Evolutionary conservation across 768 basidiomycete genomes (phyloP).

Genomic region (Lactifluus volemus): DNA sequence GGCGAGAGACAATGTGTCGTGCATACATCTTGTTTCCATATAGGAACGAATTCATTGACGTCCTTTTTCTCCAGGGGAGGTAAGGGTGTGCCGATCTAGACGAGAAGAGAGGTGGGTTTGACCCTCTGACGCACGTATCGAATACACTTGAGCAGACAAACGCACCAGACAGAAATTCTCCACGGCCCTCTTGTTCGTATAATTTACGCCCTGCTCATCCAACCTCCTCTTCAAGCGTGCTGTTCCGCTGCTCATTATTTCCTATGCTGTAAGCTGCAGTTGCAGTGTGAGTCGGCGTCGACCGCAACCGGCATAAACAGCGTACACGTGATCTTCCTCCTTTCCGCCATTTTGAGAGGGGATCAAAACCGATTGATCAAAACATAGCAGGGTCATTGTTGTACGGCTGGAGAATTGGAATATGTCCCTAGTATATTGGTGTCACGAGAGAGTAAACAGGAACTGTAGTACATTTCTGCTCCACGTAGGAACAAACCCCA

Average conservation of each 20-base stretch:
- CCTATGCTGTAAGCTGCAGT: not conserved
- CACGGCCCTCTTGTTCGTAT: constrained; percentile 58
- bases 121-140: not conserved
- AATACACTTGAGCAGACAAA: constrained; percentile 6
- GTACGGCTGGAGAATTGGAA: no score
- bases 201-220: constrained; percentile 68
- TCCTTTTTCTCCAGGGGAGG: constrained; percentile 94
- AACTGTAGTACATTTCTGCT: no score
- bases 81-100: constrained; percentile 86
- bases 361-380: no score
- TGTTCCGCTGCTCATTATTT: constrained; percentile 31
- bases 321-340: not conserved
- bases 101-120: not conserved
- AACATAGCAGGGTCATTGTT: no score
- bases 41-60: constrained; percentile 86
- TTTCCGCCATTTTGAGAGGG: no score
- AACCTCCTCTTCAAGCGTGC: constrained; percentile 75
- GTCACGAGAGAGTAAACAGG: no score
- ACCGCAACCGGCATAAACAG: not conserved
- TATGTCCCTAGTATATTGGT: no score
- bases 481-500: no score
- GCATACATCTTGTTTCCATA: constrained; percentile 95
- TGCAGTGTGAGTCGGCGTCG: not conserved
- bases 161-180: constrained; percentile 81
- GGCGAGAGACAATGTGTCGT: constrained; percentile 18